These are phyloP conservation scores for Trichocladium antarcticum DNA, from an alignment of 495 filamentous ascomycete genomes.

Conservation along the genomic window DNA sequence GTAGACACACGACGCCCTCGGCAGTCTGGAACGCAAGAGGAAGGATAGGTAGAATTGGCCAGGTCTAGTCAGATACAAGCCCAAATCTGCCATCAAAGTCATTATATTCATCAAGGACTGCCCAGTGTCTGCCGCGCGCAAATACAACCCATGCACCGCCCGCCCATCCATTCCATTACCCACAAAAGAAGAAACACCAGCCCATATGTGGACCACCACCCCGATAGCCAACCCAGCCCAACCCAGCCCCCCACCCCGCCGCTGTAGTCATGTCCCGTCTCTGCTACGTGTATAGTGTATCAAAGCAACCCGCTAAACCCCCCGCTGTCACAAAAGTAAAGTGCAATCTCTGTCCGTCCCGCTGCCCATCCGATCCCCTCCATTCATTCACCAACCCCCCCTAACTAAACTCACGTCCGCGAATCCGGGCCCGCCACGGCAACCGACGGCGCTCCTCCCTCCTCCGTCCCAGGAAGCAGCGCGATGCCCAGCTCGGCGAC, in stretches of 20 bases:
- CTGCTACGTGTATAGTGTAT: background rate
- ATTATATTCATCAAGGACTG: background rate
- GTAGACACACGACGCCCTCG: too few species aligned
- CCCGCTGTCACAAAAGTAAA: background rate
- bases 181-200: background rate
- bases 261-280: background rate
- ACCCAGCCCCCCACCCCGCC: too few species aligned
- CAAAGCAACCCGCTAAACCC: too few species aligned
- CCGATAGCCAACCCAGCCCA: background rate
- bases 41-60: too few species aligned
- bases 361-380: too few species aligned
- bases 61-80: too few species aligned
- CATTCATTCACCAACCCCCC: too few species aligned
- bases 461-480: too few species aligned
- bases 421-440: too few species aligned
- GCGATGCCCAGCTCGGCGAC: slow-evolving; percentile 8
- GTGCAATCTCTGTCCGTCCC: background rate
- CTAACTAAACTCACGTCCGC: background rate
- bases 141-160: background rate
- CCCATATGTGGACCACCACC: background rate
- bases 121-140: background rate
- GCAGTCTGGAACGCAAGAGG: too few species aligned
- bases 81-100: background rate
- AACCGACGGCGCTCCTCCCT: too few species aligned
- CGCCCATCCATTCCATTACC: background rate